These are phyloP conservation scores for Calvatia gigantea DNA, from an alignment of 768 basidiomycete genomes.

Conservation along the genomic window DNA sequence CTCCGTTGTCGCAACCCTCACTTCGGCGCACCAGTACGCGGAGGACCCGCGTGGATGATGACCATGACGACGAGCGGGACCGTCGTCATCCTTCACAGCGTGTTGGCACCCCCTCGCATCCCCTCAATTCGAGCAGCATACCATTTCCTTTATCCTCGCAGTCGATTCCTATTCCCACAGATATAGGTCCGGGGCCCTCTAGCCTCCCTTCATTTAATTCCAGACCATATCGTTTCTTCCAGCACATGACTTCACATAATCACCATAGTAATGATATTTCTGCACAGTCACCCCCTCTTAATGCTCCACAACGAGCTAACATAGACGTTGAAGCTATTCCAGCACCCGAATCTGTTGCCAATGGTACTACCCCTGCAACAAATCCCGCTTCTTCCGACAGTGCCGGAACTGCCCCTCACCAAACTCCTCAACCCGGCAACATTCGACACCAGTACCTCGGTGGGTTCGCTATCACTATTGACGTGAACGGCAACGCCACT, in stretches of 20 bases:
- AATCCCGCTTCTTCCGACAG: background rate
- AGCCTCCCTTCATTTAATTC: conserved; percentile 8
- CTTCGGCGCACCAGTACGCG: conserved; percentile 35
- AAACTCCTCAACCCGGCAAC: background rate
- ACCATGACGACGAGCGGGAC: conserved; percentile 58
- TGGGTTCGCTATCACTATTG: conserved; percentile 17
- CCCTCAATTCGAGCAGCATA: background rate
- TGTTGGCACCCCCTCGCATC: conserved; percentile 21
- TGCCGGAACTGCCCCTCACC: background rate
- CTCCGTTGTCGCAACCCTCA: conserved; percentile 8
- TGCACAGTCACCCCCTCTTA: background rate
- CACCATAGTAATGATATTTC: background rate
- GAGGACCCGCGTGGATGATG: conserved; percentile 52
- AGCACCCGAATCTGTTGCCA: background rate
- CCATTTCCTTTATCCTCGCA: conserved; percentile 15
- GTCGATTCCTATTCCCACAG: conserved; percentile 6
- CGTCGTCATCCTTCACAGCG: conserved; percentile 65
- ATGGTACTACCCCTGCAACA: background rate
- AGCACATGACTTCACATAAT: conserved; percentile 14
- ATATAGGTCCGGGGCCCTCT: conserved; percentile 9
- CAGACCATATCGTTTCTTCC: conserved; percentile 18
- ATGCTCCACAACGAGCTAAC: background rate
- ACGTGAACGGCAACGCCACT: conserved; percentile 2
- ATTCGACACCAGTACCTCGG: conserved; percentile 7
- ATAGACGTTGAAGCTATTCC: too few relatives aligned